These are phyloP conservation scores for Pleurotus tuber-regium DNA, from an alignment of 768 basidiomycete genomes.

Conservation along the genomic window DNA sequence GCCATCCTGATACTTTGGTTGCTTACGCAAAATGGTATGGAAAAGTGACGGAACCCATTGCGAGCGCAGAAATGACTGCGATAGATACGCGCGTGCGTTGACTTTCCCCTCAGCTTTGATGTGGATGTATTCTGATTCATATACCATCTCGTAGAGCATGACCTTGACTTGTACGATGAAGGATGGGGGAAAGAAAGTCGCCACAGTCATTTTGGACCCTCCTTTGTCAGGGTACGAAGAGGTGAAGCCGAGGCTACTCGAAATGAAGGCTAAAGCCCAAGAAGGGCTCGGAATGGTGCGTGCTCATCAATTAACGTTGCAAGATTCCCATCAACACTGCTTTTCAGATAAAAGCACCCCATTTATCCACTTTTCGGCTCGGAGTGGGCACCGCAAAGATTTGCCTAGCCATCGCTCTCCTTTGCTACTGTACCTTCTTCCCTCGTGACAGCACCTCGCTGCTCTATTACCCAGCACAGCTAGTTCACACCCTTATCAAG, in stretches of 20 bases:
- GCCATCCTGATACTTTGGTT: slow-evolving; percentile 80
- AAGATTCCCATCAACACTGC: background rate
- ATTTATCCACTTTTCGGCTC: slow-evolving; percentile 54
- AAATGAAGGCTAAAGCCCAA: slow-evolving; percentile 81
- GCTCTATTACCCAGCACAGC: slow-evolving; percentile 30
- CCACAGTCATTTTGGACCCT: slow-evolving; percentile 63
- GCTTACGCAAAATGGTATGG: slow-evolving; percentile 81
- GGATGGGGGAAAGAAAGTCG: slow-evolving; percentile 42
- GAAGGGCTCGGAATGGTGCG: slow-evolving; percentile 79
- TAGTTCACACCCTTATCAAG: slow-evolving; percentile 29
- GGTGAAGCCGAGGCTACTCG: slow-evolving; percentile 74
- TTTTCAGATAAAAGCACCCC: slow-evolving; percentile 57
- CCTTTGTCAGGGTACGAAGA: slow-evolving; percentile 75
- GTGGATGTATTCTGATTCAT: background rate
- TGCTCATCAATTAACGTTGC: background rate
- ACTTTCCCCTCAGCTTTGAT: background rate
- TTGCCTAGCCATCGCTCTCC: slow-evolving; percentile 30
- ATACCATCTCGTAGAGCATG: slow-evolving; percentile 51
- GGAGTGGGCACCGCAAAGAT: slow-evolving; percentile 29
- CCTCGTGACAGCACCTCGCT: slow-evolving; percentile 23
- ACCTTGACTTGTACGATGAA: slow-evolving; percentile 61
- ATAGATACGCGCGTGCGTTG: slow-evolving; percentile 62
- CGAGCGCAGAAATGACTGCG: slow-evolving; percentile 65
- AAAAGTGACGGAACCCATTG: slow-evolving; percentile 52
- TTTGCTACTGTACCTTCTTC: slow-evolving; percentile 22